These are phyloP conservation scores for Yueomyces sp. DNA, from an alignment of 805 yeast genomes.

Conservation along the genomic window DNA sequence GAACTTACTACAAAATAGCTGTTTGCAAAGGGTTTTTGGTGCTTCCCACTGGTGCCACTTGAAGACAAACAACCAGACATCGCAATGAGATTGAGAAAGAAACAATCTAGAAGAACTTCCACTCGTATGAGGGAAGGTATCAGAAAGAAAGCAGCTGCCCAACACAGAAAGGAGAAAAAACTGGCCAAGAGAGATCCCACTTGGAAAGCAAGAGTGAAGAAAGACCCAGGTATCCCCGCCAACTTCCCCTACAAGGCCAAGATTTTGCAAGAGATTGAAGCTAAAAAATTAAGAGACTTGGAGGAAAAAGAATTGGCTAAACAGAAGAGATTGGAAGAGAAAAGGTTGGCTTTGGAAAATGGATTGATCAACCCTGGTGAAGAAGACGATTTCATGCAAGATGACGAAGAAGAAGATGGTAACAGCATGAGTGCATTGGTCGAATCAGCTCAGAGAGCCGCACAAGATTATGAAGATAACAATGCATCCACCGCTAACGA, in stretches of 20 bases:
- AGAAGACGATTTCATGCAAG: constrained; percentile 24
- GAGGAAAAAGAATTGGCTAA: constrained; percentile 41
- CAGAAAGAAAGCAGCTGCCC: constrained; percentile 89
- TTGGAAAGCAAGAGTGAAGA: constrained; percentile 75
- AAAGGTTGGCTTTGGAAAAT: constrained; percentile 24
- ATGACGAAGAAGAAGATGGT: constrained; percentile 29
- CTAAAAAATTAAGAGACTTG: constrained; percentile 37
- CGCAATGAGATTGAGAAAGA: constrained; percentile 40
- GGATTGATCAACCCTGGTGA: constrained; percentile 21
- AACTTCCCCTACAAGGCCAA: constrained; percentile 88
- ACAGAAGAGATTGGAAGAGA: constrained; percentile 32
- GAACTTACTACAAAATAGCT: too few relatives aligned
- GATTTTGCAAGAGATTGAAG: constrained; percentile 62
- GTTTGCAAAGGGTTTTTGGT: too few relatives aligned
- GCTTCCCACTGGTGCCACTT: background rate
- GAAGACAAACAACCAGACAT: background rate
- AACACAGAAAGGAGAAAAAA: constrained; percentile 74
- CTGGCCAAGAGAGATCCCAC: constrained; percentile 78
- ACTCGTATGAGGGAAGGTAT: constrained; percentile 95
- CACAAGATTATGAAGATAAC: constrained; percentile 50
- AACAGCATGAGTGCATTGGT: constrained; percentile 70
- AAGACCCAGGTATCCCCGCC: constrained; percentile 92
- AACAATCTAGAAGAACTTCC: constrained; percentile 72
- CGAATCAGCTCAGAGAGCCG: constrained; percentile 84
- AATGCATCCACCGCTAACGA: constrained; percentile 29